A percentile compares a stretch with the other conserved stretches of the same genome.
These are phyloP conservation scores for Chimonanthus salicifolius DNA, from an alignment of 164 flowering plant species.

Conservation along the genomic window DNA sequence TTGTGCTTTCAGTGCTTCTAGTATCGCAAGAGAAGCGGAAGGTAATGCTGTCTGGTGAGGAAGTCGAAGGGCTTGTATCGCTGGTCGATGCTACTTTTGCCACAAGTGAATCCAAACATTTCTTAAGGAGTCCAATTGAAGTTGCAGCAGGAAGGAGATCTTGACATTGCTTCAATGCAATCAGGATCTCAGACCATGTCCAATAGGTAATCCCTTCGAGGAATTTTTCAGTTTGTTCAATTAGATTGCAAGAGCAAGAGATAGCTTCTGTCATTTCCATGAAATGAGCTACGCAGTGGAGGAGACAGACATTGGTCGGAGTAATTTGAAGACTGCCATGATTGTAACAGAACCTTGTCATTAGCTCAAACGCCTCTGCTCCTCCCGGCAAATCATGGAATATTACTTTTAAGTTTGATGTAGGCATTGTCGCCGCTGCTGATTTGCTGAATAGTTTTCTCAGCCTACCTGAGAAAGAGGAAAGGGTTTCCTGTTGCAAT, in stretches of 20 bases:
- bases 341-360: slow-evolving; percentile 55
- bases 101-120: slow-evolving; percentile 32
- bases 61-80: slow-evolving; percentile 28
- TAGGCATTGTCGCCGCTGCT: background rate
- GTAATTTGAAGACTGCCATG: slow-evolving; percentile 33
- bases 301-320: slow-evolving; percentile 33
- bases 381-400: slow-evolving; percentile 61
- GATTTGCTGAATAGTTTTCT: slow-evolving; percentile 31
- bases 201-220: slow-evolving; percentile 39
- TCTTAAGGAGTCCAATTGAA: slow-evolving; percentile 26
- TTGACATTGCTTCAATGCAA: slow-evolving; percentile 45
- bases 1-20: slow-evolving; percentile 36
- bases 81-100: slow-evolving; percentile 24
- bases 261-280: slow-evolving; percentile 42
- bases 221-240: slow-evolving; percentile 35
- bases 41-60: slow-evolving; percentile 38
- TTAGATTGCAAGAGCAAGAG: slow-evolving; percentile 18
- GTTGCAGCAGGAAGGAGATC: slow-evolving; percentile 16
- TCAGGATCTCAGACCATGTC: slow-evolving; percentile 55
- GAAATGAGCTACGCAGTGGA: slow-evolving; percentile 36
- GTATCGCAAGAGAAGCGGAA: slow-evolving; percentile 43
- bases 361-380: slow-evolving; percentile 53
- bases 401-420: slow-evolving; percentile 30
- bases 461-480: slow-evolving; percentile 37
- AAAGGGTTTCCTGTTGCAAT: slow-evolving; percentile 23